Conservation (phyloP, 192 early-diverging fungal genomes). For the Chytriomyces confervae region DNA sequence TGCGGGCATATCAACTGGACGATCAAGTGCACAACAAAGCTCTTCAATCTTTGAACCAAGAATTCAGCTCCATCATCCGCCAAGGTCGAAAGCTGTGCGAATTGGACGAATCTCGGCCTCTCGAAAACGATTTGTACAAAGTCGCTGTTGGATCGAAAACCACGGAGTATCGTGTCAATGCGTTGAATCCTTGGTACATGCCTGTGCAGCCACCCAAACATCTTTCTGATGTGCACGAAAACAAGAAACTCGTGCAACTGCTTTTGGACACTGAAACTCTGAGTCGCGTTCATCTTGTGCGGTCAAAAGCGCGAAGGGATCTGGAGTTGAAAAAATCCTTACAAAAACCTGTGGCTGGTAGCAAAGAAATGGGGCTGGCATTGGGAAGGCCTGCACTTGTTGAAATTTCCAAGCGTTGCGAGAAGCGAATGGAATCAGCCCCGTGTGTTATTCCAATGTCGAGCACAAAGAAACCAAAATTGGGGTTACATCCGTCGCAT, state of each 20-base stretch:
- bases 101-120: not conserved
- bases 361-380: not conserved
- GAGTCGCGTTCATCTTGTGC: slow-evolving; percentile 3
- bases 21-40: not conserved
- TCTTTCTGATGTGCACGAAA: not conserved
- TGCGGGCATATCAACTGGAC: not conserved
- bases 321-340: not conserved
- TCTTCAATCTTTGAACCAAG: not conserved
- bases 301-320: slow-evolving; percentile 8
- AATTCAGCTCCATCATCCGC: not conserved
- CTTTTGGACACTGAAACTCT: slow-evolving; percentile 13
- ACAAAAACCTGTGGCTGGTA: too few species aligned
- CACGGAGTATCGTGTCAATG: not conserved
- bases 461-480: not conserved
- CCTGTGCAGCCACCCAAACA: not conserved
- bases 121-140: slow-evolving; percentile 5
- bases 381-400: not conserved
- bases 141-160: not conserved
- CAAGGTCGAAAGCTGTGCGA: not conserved
- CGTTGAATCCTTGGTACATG: slow-evolving; percentile 7
- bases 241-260: not conserved
- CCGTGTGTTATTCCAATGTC: not conserved
- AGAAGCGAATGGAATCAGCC: slow-evolving; percentile 18
- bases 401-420: slow-evolving; percentile 1
- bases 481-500: too few species aligned